Evolutionary conservation across 768 basidiomycete species (phyloP).

Genomic region (Zangia roseola): DNA sequence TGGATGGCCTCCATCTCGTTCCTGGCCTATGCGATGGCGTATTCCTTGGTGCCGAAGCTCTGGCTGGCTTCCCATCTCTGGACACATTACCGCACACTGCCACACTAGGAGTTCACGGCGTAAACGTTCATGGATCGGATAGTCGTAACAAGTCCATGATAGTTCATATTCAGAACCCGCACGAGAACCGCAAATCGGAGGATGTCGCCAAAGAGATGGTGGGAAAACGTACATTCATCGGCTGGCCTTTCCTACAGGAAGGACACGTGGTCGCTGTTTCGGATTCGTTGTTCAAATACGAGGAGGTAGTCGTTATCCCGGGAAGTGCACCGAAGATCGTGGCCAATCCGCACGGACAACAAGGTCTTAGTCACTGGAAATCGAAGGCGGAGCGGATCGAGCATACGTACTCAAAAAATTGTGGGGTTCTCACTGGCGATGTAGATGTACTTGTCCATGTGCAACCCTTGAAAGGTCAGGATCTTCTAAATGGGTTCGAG

Average conservation of each 20-base stretch:
- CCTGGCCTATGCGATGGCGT: constrained; percentile 89
- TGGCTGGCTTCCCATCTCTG: constrained; percentile 96
- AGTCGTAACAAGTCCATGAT: constrained; percentile 94
- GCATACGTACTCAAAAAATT: constrained; percentile 81
- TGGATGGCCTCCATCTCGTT: constrained; percentile 80
- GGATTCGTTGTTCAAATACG: constrained; percentile 85
- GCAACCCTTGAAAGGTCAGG: constrained; percentile 83
- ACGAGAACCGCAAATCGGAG: constrained; percentile 64
- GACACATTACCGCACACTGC: constrained; percentile 83
- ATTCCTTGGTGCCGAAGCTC: constrained; percentile 75
- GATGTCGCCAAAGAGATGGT: constrained; percentile 75
- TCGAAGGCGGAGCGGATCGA: constrained; percentile 81
- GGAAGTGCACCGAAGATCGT: constrained; percentile 55
- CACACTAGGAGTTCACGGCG: constrained; percentile 77
- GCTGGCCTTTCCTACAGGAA: constrained; percentile 96
- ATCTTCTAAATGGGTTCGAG: neutral
- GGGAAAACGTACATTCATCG: constrained; percentile 72
- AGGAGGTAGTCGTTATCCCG: constrained; percentile 57
- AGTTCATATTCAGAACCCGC: constrained; percentile 74
- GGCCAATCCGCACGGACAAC: constrained; percentile 68
- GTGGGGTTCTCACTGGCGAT: constrained; percentile 80
- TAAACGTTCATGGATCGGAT: constrained; percentile 91
- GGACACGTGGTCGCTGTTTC: constrained; percentile 84
- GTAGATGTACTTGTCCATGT: constrained; percentile 85
- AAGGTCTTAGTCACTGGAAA: constrained; percentile 75